Evolutionary conservation across 371 early-diverging fungal species (phyloP).

Genomic region (Umbelopsis sp.): DNA sequence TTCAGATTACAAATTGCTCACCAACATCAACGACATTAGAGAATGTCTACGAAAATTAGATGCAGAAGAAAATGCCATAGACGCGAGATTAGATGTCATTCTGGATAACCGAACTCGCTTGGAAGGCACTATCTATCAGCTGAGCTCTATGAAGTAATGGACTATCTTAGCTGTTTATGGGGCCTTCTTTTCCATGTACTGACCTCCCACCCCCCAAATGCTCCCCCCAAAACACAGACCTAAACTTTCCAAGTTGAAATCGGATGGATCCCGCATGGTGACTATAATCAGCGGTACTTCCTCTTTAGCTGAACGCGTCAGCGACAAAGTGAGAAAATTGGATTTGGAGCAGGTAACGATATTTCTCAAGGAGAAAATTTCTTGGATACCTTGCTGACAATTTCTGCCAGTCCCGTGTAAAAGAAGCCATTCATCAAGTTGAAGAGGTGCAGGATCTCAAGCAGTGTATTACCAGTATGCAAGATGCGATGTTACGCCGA

Average conservation of each 20-base stretch:
- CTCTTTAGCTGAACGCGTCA: constrained; percentile 76
- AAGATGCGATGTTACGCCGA: constrained; percentile 66
- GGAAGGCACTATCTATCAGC: constrained; percentile 46
- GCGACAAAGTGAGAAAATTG: constrained; percentile 79
- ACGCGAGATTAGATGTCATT: constrained; percentile 62
- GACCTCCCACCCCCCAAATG: not conserved
- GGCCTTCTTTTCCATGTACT: constrained; percentile 16
- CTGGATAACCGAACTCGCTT: constrained; percentile 42
- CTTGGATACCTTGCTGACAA: too few species aligned
- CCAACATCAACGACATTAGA: constrained; percentile 68
- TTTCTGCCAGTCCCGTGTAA: constrained; percentile 60
- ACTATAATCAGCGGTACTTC: constrained; percentile 71
- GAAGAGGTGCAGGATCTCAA: constrained; percentile 80
- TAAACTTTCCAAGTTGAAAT: constrained; percentile 54
- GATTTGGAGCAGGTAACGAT: constrained; percentile 71
- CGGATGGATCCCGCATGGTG: constrained; percentile 58
- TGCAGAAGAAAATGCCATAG: constrained; percentile 69
- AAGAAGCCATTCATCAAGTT: constrained; percentile 69
- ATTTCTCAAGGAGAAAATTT: not conserved
- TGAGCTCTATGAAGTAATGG: constrained; percentile 14
- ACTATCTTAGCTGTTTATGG: constrained; percentile 6
- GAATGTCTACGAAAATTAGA: constrained; percentile 66
- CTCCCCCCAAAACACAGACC: constrained; percentile 49
- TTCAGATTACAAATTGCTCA: constrained; percentile 45
- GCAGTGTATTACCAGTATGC: constrained; percentile 72